A percentile compares a stretch with the other conserved stretches of the same genome.
Conservation (phyloP, 192 early-diverging fungal species). For the Entomortierella lignicola region DNA sequence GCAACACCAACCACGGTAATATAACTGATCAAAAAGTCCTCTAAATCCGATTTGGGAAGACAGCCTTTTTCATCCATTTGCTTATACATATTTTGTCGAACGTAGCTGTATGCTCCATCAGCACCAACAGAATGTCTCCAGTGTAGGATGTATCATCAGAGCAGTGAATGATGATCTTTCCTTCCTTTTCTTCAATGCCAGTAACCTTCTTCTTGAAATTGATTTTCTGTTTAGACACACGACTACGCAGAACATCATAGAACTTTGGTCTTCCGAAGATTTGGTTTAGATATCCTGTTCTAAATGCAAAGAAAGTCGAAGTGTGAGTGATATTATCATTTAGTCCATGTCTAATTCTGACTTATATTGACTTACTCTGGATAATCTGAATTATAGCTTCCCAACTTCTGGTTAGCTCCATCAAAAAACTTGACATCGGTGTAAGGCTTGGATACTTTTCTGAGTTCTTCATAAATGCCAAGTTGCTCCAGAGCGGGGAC, state of each 20-base stretch:
- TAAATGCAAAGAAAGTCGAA: background rate
- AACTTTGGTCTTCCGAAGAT: background rate
- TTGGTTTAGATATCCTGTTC: background rate
- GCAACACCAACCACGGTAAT: background rate
- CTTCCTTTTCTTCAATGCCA: background rate
- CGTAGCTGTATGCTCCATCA: background rate
- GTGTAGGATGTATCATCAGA: background rate
- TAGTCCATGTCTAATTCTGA: too few species aligned
- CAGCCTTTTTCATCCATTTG: background rate
- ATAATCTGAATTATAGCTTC: too few species aligned
- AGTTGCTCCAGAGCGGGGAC: too few species aligned
- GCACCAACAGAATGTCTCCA: background rate
- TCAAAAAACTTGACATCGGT: too few species aligned
- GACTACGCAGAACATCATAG: background rate
- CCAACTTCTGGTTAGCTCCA: too few species aligned
- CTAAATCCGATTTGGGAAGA: background rate
- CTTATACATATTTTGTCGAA: background rate
- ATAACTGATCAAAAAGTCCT: background rate
- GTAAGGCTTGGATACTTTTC: too few species aligned
- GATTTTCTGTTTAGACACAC: background rate
- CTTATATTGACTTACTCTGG: too few species aligned
- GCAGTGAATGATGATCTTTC: background rate
- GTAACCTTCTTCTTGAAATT: background rate
- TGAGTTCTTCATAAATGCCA: too few species aligned
- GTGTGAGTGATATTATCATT: too few species aligned